Evolutionary conservation across 75 land plant species (phyloP).

Genomic region (Selaginella moellendorffii): DNA sequence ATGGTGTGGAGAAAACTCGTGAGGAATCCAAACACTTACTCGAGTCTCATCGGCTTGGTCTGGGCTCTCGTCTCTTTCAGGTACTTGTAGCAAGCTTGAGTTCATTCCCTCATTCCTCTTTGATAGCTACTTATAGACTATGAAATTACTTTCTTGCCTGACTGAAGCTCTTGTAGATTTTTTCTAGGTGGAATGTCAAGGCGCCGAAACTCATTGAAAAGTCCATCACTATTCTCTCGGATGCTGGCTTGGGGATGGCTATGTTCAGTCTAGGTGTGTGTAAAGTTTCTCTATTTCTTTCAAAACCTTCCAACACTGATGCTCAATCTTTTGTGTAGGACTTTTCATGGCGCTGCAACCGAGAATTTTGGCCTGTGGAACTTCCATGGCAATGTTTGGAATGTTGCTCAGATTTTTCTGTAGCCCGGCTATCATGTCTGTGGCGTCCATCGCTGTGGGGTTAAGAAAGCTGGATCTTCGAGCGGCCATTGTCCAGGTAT

Average conservation of each 20-base stretch:
- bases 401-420: background rate
- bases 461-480: constrained; percentile 1
- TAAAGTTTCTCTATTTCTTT: background rate
- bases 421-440: constrained; percentile 5
- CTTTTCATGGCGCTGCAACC: constrained; percentile 12
- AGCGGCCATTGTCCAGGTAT: constrained; percentile 7
- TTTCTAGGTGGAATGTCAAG: constrained; percentile 53
- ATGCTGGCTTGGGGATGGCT: constrained; percentile 8
- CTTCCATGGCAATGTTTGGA: constrained; percentile 3
- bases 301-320: background rate
- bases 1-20: constrained; percentile 23
- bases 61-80: constrained; percentile 31
- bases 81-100: background rate
- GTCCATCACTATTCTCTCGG: constrained; percentile 5
- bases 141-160: background rate
- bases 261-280: constrained; percentile 4
- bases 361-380: constrained; percentile 7
- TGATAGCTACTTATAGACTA: background rate
- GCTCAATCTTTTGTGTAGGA: background rate
- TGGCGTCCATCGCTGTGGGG: background rate
- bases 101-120: background rate
- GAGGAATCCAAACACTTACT: constrained; percentile 25
- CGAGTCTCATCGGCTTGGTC: constrained; percentile 19
- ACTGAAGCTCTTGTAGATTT: background rate
- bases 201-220: constrained; percentile 26